These are phyloP conservation scores for Tillandsia fasciculata DNA, from an alignment of 176 grass and related monocot species.

Conservation along the genomic window DNA sequence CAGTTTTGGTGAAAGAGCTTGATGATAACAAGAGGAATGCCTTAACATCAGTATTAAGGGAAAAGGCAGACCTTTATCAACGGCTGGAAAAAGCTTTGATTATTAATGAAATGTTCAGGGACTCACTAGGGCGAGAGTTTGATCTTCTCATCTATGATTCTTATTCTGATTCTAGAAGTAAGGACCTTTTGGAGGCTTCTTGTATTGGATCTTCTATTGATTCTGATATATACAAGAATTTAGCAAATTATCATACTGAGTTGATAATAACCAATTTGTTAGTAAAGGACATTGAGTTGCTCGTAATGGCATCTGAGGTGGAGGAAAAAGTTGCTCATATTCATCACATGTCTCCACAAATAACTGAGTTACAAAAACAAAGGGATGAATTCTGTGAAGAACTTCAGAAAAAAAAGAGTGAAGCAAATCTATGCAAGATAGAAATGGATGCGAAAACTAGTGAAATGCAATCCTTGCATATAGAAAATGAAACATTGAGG, in stretches of 20 bases:
- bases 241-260: constrained; percentile 34
- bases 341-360: constrained; percentile 10
- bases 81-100: constrained; percentile 30
- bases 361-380: constrained; percentile 27
- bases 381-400: constrained; percentile 25
- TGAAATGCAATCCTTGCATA: constrained; percentile 32
- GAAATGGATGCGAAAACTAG: constrained; percentile 31
- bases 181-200: constrained; percentile 4
- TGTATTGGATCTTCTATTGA: constrained; percentile 21
- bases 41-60: constrained; percentile 38
- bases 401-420: constrained; percentile 41
- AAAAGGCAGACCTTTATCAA: constrained; percentile 48
- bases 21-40: constrained; percentile 50
- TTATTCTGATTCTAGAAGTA: not conserved
- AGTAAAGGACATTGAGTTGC: constrained; percentile 45
- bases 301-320: constrained; percentile 40
- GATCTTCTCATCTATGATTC: constrained; percentile 10
- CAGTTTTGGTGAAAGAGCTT: constrained; percentile 51
- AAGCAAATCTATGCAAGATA: constrained; percentile 52
- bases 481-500: constrained; percentile 34
- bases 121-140: constrained; percentile 28
- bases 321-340: constrained; percentile 23
- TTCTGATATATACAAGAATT: constrained; percentile 32
- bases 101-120: constrained; percentile 36
- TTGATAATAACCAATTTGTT: constrained; percentile 26